Percentiles rank a stretch among this genome's conserved stretches.
Evolutionary conservation across 1,284 basidiomycete species (phyloP).

Genomic region (Thecaphora thlaspeos): DNA sequence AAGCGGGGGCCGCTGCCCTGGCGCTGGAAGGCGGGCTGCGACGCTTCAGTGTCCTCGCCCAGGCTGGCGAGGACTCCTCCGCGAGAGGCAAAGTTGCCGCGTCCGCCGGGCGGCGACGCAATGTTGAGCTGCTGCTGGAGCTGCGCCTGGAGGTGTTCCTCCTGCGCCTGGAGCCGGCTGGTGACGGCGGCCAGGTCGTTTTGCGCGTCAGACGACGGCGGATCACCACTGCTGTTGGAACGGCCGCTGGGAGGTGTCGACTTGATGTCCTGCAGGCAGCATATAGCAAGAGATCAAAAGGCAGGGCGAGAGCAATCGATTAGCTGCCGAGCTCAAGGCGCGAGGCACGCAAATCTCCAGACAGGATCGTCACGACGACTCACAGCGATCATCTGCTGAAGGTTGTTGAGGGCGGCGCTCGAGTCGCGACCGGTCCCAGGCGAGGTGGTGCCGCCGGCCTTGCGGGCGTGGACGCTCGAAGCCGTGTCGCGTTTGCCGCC

Average conservation of each 20-base stretch:
- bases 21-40: constrained; percentile 12
- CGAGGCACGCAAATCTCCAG: not conserved
- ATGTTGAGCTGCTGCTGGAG: constrained; percentile 48
- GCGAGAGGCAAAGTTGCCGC: constrained; percentile 32
- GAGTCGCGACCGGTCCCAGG: not conserved
- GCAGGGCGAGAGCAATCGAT: no score
- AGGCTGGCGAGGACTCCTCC: constrained; percentile 41
- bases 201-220: constrained; percentile 17
- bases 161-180: constrained; percentile 39
- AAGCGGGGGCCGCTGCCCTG: constrained; percentile 44
- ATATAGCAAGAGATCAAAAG: constrained; percentile 14
- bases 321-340: not conserved
- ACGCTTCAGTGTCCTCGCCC: constrained; percentile 38
- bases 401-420: constrained; percentile 11
- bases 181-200: constrained; percentile 29
- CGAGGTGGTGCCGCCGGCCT: not conserved
- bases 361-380: no score
- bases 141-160: constrained; percentile 44
- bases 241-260: not conserved
- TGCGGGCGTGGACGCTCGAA: not conserved
- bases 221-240: constrained; percentile 1
- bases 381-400: constrained; percentile 16
- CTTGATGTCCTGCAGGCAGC: constrained; percentile 9
- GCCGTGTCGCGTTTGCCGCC: not conserved
- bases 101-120: constrained; percentile 13